A percentile compares a stretch with the other conserved stretches of the same genome.
These are phyloP conservation scores for Claviceps humidiphila DNA, from an alignment of 2,329 filamentous ascomycete species.

Conservation along the genomic window DNA sequence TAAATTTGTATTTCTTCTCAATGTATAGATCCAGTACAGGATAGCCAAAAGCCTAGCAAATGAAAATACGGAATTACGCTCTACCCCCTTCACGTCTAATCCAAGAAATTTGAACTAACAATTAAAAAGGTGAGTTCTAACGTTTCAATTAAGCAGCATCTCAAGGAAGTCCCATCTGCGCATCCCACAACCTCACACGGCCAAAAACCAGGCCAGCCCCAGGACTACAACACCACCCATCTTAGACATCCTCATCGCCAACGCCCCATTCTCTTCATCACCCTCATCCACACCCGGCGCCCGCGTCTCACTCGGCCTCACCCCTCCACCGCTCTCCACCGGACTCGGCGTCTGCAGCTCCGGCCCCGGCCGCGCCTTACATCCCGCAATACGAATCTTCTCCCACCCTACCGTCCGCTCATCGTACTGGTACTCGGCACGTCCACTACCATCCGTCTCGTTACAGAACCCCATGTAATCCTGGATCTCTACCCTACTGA, in stretches of 20 bases:
- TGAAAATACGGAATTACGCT: too few relatives aligned
- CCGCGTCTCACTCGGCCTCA: slow-evolving; percentile 1
- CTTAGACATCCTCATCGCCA: background rate
- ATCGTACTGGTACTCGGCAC: slow-evolving; percentile 16
- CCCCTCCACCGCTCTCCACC: slow-evolving; percentile 4
- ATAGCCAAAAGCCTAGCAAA: too few relatives aligned
- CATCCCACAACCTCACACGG: background rate
- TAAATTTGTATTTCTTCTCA: too few relatives aligned
- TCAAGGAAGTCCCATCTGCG: background rate
- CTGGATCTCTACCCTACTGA: slow-evolving; percentile 14
- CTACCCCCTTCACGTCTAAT: too few relatives aligned
- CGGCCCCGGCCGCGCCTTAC: slow-evolving; percentile 11
- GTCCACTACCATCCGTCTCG: slow-evolving; percentile 5
- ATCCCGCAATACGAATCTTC: slow-evolving; percentile 16
- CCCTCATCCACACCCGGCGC: background rate
- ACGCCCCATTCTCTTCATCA: slow-evolving; percentile 4
- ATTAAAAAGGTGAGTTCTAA: too few relatives aligned
- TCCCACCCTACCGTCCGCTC: slow-evolving; percentile 16
- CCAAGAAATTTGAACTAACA: too few relatives aligned
- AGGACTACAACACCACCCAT: slow-evolving; percentile 6
- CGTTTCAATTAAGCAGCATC: too few relatives aligned
- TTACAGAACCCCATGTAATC: slow-evolving; percentile 19
- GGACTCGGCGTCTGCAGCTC: slow-evolving; percentile 3
- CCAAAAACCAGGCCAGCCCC: slow-evolving; percentile 8
- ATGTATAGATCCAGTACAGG: too few relatives aligned